Base-by-base conservation (phyloP, 805 yeast genomes). In the Kregervanrija fluxuum region DNA sequence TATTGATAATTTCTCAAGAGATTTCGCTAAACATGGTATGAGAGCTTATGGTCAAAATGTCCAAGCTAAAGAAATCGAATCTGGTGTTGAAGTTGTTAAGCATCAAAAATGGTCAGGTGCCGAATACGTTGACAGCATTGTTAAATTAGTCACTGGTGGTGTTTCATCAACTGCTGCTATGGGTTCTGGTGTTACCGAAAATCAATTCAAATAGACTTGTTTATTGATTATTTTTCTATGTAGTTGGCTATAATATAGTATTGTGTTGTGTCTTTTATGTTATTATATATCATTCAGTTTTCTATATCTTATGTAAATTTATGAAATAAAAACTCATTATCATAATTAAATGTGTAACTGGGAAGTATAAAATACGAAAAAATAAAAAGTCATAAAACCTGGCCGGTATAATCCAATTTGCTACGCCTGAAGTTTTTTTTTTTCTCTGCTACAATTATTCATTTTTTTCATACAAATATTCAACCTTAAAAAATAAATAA, bases 51-150 rank as follows among this genome's bases (percentile, higher is more conserved):
- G 96, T 46, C 83, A 81, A 63, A 72, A 72, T 52, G 82, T 91
- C 49, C 98, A 91, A 71, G 78, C 81, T 50, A 84, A 80, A 48
- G 98, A 91, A 73, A 85, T 90, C 65, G 87, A 82, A 57, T 73
- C 73, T 48, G 90, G 87, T 53, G 96, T 90, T 53, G 98, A 91
- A 67, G 95, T 91, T 48, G 95, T 91, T 52, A 91, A 89, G 75
- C 98, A 91, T 68, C 98, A 91, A 69, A 88, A 90, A 68, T 91
- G 98, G 98, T 88, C 96, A 37, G 98, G 98, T 63, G 98, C 98
- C 30, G 95, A 87, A 69, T 90, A 88, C 72, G 84, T 91, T 61
- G 98, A 91, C 67, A 82, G 87, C 48, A 73, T 91, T 60, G 80
- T 91, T 66, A 89, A 83, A 67, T 73, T 88, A 68, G 93, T 89